Evolutionary conservation across 2,329 filamentous ascomycete genomes (phyloP).

Genomic region (Cladosporium oxysporum): DNA sequence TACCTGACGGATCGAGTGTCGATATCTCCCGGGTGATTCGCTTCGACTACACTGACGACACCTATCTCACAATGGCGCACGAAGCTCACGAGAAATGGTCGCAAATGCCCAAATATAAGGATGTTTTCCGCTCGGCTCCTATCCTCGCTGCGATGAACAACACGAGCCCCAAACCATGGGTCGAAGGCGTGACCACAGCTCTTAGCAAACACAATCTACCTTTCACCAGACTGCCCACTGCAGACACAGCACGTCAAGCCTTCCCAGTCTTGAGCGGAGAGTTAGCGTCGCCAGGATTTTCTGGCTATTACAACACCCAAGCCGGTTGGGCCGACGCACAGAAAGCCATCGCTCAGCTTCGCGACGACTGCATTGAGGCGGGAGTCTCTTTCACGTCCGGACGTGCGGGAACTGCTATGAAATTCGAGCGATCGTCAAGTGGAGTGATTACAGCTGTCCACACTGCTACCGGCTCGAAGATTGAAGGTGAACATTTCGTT

Average conservation of each 20-base stretch:
- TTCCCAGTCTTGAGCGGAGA: neutral
- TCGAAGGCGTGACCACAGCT: constrained; percentile 10
- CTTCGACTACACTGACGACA: constrained; percentile 37
- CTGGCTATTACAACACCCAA: constrained; percentile 24
- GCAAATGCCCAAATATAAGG: neutral
- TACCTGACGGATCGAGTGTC: constrained; percentile 41
- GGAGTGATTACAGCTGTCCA: constrained; percentile 7
- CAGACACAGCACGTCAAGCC: neutral
- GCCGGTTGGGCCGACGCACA: constrained; percentile 29
- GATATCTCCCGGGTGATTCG: constrained; percentile 45
- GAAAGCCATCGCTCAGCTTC: constrained; percentile 23
- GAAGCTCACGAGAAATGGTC: constrained; percentile 29
- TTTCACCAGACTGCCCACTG: constrained; percentile 5
- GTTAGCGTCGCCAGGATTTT: neutral
- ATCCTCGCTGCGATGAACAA: constrained; percentile 17
- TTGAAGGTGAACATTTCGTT: constrained; percentile 27
- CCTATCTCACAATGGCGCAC: constrained; percentile 33
- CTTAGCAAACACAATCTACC: constrained; percentile 1
- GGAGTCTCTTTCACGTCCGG: constrained; percentile 14
- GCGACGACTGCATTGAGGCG: constrained; percentile 12
- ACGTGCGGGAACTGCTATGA: constrained; percentile 7
- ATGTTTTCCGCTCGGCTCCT: constrained; percentile 7
- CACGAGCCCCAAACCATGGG: constrained; percentile 3
- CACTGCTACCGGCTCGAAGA: neutral
- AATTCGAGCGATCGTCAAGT: neutral